A percentile compares a stretch with the other conserved stretches of the same genome.
Evolutionary conservation across 176 grass and related monocot genomes (phyloP).

Genomic region (Phyllostachys edulis): DNA sequence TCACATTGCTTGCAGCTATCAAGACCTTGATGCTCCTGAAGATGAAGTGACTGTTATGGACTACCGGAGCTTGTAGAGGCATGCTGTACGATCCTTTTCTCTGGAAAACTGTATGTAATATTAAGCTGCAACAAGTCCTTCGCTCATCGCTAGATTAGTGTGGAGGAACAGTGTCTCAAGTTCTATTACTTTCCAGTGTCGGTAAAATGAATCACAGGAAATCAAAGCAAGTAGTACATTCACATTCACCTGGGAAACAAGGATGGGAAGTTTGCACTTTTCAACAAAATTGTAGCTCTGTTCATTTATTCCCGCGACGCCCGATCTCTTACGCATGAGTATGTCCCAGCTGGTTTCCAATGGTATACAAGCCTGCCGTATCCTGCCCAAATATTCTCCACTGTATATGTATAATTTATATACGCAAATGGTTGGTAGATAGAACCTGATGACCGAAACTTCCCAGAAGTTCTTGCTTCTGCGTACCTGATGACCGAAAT

Average conservation of each 20-base stretch:
- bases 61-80: slow-evolving; percentile 86
- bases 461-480: background rate
- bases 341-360: background rate
- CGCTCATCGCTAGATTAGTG: background rate
- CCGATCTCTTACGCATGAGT: background rate
- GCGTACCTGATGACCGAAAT: background rate
- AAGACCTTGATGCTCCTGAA: slow-evolving; percentile 76
- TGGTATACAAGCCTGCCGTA: background rate
- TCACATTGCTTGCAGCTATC: slow-evolving; percentile 40
- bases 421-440: slow-evolving; percentile 29
- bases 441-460: background rate
- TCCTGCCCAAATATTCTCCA: background rate
- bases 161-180: background rate
- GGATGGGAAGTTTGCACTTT: background rate
- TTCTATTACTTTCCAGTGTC: background rate
- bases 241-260: background rate
- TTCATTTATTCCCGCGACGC: background rate
- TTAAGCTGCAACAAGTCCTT: background rate
- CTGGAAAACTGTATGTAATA: slow-evolving; percentile 20
- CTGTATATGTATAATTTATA: background rate
- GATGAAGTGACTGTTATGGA: slow-evolving; percentile 98
- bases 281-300: background rate
- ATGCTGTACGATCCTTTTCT: background rate
- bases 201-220: slow-evolving; percentile 30
- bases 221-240: background rate